Conservation (phyloP, 176 grass and related monocot species). For the Zea mays region Zm-B73-REFERENCE-NAM-5.0 NC_050096.1:11484501-11485000, state of each 20-base stretch:
- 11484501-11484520: slow-evolving; percentile 2
- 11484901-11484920: neutral
- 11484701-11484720: slow-evolving; percentile 66
- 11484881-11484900: neutral
- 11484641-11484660: slow-evolving; percentile 93
- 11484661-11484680: slow-evolving; percentile 70
- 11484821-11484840: slow-evolving; percentile 94
- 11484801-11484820: slow-evolving; percentile 63
- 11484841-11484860: slow-evolving; percentile 84
- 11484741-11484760: neutral
- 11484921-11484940: slow-evolving; percentile 9
- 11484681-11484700: slow-evolving; percentile 67
- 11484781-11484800: neutral
- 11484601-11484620: slow-evolving; percentile 80
- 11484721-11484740: slow-evolving; percentile 76
- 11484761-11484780: neutral
- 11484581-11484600: slow-evolving; percentile 19
- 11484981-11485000: slow-evolving; percentile 80
- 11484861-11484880: slow-evolving; percentile 36
- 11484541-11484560: neutral
- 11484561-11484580: neutral
- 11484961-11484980: slow-evolving; percentile 81
- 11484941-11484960: slow-evolving; percentile 53
- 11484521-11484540: neutral
- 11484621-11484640: slow-evolving; percentile 72